phyloP scores from a whole-genome alignment of 331 rosid species.

The Cucumis variabilis region DNA sequence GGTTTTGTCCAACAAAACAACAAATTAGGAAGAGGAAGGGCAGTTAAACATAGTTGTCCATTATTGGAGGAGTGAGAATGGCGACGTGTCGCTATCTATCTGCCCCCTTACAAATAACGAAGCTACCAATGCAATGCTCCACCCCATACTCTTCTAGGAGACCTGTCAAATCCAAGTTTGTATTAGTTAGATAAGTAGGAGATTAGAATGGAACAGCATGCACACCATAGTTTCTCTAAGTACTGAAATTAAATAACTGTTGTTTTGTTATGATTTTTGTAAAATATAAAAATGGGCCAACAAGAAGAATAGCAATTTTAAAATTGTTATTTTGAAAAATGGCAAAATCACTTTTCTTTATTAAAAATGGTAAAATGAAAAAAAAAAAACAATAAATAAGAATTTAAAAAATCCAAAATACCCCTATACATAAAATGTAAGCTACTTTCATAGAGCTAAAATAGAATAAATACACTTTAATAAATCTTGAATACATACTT shows the following conservation, averaged over 20 bases:
- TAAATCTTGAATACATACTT: too few species aligned
- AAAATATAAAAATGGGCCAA: too few species aligned
- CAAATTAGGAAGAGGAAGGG: background rate
- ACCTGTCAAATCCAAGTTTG: background rate
- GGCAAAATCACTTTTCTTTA: too few species aligned
- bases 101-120: background rate
- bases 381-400: too few species aligned
- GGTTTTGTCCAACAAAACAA: background rate
- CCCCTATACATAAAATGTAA: too few species aligned
- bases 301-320: too few species aligned
- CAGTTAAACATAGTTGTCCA: background rate
- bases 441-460: too few species aligned
- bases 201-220: background rate
- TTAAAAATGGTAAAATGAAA: too few species aligned
- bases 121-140: background rate
- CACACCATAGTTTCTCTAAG: background rate
- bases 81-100: constrained; percentile 9
- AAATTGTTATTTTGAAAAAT: too few species aligned
- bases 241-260: background rate
- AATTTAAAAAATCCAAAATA: too few species aligned
- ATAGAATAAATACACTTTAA: too few species aligned
- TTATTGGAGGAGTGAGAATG: background rate
- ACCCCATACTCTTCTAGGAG: background rate
- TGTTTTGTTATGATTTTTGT: background rate
- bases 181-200: background rate